These are phyloP conservation scores for Malus hybrid DNA, from an alignment of 331 rosid genomes.

Conservation along the genomic window DNA sequence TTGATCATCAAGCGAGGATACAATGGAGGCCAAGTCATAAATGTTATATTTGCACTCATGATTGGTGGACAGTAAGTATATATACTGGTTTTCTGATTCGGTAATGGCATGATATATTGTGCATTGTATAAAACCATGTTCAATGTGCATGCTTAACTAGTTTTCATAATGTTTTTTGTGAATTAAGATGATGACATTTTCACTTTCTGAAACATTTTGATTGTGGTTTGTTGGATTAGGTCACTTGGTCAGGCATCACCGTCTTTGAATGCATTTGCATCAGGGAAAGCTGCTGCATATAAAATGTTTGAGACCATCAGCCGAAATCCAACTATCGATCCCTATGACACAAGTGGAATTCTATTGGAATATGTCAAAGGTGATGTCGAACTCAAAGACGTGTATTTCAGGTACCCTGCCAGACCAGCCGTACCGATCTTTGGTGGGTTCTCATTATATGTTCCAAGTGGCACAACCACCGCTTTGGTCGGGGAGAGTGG, in stretches of 20 bases:
- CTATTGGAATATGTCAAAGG: conserved; percentile 57
- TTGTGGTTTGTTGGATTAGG: conserved; percentile 24
- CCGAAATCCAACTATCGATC: conserved; percentile 58
- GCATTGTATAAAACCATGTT: not conserved
- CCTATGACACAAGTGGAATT: conserved; percentile 56
- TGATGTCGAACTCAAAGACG: conserved; percentile 68
- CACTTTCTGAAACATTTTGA: not conserved
- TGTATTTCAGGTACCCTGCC: conserved; percentile 73
- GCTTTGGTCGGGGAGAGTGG: conserved; percentile 97
- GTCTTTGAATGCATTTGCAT: conserved; percentile 64
- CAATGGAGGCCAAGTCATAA: conserved; percentile 67
- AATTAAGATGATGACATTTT: not conserved
- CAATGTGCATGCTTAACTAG: too few relatives aligned
- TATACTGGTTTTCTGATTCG: too few relatives aligned
- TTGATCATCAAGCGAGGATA: conserved; percentile 55
- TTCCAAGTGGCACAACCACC: conserved; percentile 59
- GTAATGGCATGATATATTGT: not conserved
- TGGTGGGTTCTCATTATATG: conserved; percentile 61
- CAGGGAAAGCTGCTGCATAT: conserved; percentile 86
- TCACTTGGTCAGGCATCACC: conserved; percentile 79
- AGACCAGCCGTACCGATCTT: conserved; percentile 74
- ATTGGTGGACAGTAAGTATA: conserved; percentile 75
- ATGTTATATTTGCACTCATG: conserved; percentile 60
- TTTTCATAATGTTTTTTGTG: too few relatives aligned
- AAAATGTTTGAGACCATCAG: conserved; percentile 82